Base-by-base conservation (phyloP, 306 rosid genomes). In the Sicyos edulis region DNA sequence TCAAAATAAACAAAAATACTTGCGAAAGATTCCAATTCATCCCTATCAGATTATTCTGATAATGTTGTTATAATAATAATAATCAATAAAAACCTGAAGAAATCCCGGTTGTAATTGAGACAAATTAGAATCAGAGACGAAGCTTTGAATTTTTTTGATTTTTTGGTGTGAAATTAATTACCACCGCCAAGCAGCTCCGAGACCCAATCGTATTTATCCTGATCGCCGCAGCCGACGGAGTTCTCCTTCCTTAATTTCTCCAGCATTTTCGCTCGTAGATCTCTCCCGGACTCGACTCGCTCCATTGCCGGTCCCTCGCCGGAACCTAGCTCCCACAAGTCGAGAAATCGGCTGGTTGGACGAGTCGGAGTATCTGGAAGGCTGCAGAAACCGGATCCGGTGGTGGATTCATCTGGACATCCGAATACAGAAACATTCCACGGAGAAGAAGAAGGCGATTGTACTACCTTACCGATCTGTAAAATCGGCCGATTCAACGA, bases 201-300 rank as follows among this genome's bases (percentile, higher is more conserved):
- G 5, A 91, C 85, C 99, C 99, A 93, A 0, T 80, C 95, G 34
- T 79, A 49, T 9, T 60, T 10, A 1, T 16, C 73, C 42, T 73
- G 66, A 19, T 82, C 88, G 50, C 76, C 76, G 57, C 85, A 69
- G 1, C 40, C 85, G n/a, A 91, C 45, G 13, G 92, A 82, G 24
- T 91, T 93, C 71, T 91, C 96, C 71, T 86, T 88, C 20, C 96
- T 88, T 15, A 93, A 64, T 58, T 82, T 93, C 81, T 91, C 97
- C 34, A 93, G 80, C 96, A 93, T 93, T 83, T 75, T 85, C 0
- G 85, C 86, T 69, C 99, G 73, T 4, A 93, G 70, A 9, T 64
- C 83, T 63, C 99, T 91, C 0, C 99, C 99, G 0, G 95, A 87
- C 72, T 93, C 99, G 3, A 93, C 99, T 80, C 97, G 86, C 77